phyloP scores from a whole-genome alignment of 208 protist genomes.

The Crithidia bombi region DNA sequence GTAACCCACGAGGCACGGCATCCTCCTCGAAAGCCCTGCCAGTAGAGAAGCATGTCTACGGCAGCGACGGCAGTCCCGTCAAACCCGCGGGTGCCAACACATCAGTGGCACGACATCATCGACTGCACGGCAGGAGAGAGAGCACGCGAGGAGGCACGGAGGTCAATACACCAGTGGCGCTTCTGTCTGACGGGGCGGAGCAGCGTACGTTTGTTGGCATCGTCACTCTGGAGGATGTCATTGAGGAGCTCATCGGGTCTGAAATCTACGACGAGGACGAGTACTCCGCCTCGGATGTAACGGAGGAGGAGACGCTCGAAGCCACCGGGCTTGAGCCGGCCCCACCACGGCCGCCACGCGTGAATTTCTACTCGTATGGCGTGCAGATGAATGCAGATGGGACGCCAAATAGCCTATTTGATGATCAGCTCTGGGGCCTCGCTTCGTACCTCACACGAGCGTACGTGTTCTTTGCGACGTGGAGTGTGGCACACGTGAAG shows the following conservation, averaged over 20 bases:
- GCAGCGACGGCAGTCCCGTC: too few species aligned
- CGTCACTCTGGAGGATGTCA: conserved; percentile 83
- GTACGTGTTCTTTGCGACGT: conserved; percentile 68
- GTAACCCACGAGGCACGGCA: not conserved
- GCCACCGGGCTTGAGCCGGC: conserved; percentile 1
- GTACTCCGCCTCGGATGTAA: conserved; percentile 21
- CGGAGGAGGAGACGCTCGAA: conserved; percentile 23
- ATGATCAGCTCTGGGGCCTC: conserved; percentile 74
- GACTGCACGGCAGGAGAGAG: not conserved
- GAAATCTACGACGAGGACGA: conserved; percentile 89
- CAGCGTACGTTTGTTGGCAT: conserved; percentile 42
- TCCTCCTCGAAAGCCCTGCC: not conserved
- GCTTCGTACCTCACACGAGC: conserved; percentile 60
- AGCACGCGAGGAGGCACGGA: not conserved
- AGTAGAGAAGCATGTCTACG: too few species aligned
- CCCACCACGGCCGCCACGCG: conserved; percentile 38
- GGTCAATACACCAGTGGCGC: conserved; percentile 27
- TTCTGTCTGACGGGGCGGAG: conserved; percentile 16
- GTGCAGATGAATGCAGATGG: conserved; percentile 14
- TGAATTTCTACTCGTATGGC: conserved; percentile 83
- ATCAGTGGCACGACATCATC: not conserved
- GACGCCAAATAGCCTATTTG: conserved; percentile 32
- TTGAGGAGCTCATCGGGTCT: conserved; percentile 68
- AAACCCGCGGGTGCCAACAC: too few species aligned
- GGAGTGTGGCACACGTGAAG: conserved; percentile 58